Conservation (phyloP, 176 grass and related monocot genomes). For the Oryza meyeriana region DNA sequence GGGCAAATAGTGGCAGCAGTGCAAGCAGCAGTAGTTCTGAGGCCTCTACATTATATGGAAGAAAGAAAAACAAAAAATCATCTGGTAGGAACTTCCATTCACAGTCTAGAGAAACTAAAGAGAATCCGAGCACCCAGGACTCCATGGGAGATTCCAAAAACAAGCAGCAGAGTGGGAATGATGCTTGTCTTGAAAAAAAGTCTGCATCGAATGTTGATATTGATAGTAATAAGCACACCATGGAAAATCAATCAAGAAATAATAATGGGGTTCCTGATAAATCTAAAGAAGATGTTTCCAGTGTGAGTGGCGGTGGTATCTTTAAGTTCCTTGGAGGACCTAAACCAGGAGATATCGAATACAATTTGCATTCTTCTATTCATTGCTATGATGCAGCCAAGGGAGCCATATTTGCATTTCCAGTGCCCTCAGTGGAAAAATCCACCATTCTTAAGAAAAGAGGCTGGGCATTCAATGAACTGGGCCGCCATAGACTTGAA, state of each 20-base stretch:
- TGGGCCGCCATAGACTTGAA: conserved; percentile 83
- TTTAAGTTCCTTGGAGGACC: conserved; percentile 89
- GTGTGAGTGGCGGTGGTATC: conserved; percentile 72
- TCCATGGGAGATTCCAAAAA: conserved; percentile 33
- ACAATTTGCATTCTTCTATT: conserved; percentile 74
- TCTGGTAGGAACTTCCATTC: conserved; percentile 37
- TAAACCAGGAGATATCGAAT: conserved; percentile 72
- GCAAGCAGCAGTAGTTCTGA: conserved; percentile 85
- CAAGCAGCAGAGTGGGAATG: conserved; percentile 29
- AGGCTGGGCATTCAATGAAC: conserved; percentile 95
- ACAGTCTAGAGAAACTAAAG: conserved; percentile 31
- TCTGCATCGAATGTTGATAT: conserved; percentile 13
- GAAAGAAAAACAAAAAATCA: conserved; percentile 82
- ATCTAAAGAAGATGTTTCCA: conserved; percentile 44
- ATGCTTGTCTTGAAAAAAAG: conserved; percentile 25
- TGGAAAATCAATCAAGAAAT: conserved; percentile 18
- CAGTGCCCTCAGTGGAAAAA: conserved; percentile 42
- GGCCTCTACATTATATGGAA: conserved; percentile 43
- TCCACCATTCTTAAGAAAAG: conserved; percentile 75
- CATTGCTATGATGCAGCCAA: conserved; percentile 64
- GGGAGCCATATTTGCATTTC: conserved; percentile 39
- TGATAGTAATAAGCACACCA: conserved; percentile 6
- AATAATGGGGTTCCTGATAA: conserved; percentile 27
- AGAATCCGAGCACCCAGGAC: conserved; percentile 20
- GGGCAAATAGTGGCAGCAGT: conserved; percentile 84